Conservation (phyloP, 192 early-diverging fungal species). For the Podila horticola region DNA sequence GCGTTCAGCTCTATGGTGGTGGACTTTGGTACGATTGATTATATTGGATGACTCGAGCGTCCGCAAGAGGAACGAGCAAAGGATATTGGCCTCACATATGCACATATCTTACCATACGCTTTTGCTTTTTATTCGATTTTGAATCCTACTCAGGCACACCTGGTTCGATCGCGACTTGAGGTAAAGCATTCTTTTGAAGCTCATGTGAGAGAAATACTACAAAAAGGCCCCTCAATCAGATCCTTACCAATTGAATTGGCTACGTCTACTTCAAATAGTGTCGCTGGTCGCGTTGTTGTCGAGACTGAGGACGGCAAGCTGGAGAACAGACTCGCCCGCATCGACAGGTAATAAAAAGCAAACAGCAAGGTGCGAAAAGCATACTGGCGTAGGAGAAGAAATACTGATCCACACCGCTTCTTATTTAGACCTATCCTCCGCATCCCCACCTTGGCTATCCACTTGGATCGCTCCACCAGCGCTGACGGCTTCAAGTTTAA, state of each 20-base stretch:
- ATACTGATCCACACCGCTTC: too few species aligned
- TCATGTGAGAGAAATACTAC: background rate
- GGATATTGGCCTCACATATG: too few species aligned
- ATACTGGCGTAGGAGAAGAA: too few species aligned
- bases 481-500: conserved; percentile 91
- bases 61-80: too few species aligned
- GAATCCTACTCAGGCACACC: too few species aligned
- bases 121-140: too few species aligned
- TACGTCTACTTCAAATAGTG: conserved; percentile 31
- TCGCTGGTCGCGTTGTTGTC: conserved; percentile 95
- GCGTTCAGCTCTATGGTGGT: conserved; percentile 94
- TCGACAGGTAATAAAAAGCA: conserved; percentile 65
- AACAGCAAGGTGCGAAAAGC: background rate
- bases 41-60: too few species aligned
- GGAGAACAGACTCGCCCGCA: conserved; percentile 78
- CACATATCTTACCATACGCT: too few species aligned
- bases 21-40: conserved; percentile 77
- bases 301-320: conserved; percentile 74
- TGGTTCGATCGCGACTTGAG: conserved; percentile 99
- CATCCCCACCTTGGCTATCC: conserved; percentile 97
- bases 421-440: conserved; percentile 83
- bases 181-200: conserved; percentile 9
- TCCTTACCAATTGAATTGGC: background rate
- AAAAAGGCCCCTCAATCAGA: background rate
- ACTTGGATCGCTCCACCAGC: conserved; percentile 85